A percentile compares a stretch with the other conserved stretches of the same genome.
phyloP scores from a whole-genome alignment of 495 filamentous ascomycete genomes.

The Penicillium paxilli region DNA sequence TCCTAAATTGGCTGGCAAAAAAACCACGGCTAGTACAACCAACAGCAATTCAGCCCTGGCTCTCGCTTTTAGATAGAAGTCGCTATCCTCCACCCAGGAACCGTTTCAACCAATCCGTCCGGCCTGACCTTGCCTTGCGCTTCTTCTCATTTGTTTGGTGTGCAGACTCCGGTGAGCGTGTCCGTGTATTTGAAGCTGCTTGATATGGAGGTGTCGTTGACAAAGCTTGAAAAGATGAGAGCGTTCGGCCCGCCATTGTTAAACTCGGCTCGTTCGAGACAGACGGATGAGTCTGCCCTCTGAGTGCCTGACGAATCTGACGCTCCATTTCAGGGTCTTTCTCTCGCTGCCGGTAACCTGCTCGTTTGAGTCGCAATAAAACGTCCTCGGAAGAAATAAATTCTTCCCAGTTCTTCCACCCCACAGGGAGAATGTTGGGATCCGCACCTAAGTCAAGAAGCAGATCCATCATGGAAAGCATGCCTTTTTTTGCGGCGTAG shows the following conservation, averaged over 20 bases:
- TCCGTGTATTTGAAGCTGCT: constrained; percentile 12
- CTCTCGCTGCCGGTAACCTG: constrained; percentile 16
- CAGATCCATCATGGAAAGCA: constrained; percentile 23
- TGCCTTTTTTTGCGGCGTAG: constrained; percentile 29
- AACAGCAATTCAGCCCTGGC: constrained; percentile 1
- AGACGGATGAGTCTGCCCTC: constrained; percentile 13
- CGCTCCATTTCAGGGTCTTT: constrained; percentile 16
- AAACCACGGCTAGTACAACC: too few relatives aligned
- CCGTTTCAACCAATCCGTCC: constrained; percentile 19
- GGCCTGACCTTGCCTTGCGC: constrained; percentile 18
- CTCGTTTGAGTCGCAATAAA: constrained; percentile 21
- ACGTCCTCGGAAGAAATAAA: constrained; percentile 15
- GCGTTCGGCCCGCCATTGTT: constrained; percentile 17
- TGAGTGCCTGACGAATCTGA: constrained; percentile 10
- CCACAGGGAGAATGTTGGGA: constrained; percentile 26
- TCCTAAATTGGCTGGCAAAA: too few relatives aligned
- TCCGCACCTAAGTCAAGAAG: constrained; percentile 28
- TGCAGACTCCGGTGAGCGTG: constrained; percentile 18
- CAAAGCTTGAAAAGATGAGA: constrained; percentile 13
- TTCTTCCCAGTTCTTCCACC: constrained; percentile 21
- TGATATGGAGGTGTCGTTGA: constrained; percentile 17
- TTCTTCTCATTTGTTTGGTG: constrained; percentile 21
- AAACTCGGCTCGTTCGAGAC: constrained; percentile 17
- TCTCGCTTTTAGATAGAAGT: constrained; percentile 2
- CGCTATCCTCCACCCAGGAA: constrained; percentile 13